Percentiles rank a stretch among this genome's conserved stretches.
Evolutionary conservation across 225 moss, liverwort and hornwort genomes (phyloP).

Genomic region (Rhytidiadelphus loreus): DNA sequence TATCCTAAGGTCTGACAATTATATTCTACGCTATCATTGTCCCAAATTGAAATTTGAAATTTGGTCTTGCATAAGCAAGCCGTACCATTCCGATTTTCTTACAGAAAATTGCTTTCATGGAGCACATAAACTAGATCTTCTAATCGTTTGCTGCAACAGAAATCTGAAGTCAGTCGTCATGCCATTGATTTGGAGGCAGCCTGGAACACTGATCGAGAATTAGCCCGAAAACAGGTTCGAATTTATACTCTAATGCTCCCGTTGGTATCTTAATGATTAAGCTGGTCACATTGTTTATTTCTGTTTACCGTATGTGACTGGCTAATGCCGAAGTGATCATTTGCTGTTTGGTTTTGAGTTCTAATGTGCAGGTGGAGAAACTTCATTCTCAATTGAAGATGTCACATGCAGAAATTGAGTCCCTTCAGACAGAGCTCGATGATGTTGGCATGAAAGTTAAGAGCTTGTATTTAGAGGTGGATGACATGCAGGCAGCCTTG

Average conservation of each 20-base stretch:
- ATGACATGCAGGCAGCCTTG: conserved; percentile 31
- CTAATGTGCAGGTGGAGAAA: conserved; percentile 31
- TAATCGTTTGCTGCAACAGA: not conserved
- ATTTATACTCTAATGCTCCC: not conserved
- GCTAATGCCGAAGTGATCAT: not conserved
- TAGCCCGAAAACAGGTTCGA: conserved; percentile 23
- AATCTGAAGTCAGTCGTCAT: not conserved
- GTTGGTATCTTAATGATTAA: not conserved
- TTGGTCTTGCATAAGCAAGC: not conserved
- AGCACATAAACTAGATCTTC: not conserved
- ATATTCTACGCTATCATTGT: not conserved
- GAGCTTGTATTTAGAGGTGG: conserved; percentile 30
- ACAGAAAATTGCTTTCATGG: not conserved
- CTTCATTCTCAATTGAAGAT: conserved; percentile 35
- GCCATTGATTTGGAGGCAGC: conserved; percentile 16
- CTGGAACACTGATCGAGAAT: conserved; percentile 25
- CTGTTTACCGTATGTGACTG: not conserved
- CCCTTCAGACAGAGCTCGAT: conserved; percentile 39
- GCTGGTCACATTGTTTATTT: not conserved
- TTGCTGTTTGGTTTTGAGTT: not conserved
- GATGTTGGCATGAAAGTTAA: conserved; percentile 24
- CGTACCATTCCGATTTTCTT: not conserved
- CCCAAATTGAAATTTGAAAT: not conserved
- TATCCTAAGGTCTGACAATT: not conserved
- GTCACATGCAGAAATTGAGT: conserved; percentile 15